Conservation (phyloP, 2,329 filamentous ascomycete species). For the Metarhizium rileyi region DNA sequence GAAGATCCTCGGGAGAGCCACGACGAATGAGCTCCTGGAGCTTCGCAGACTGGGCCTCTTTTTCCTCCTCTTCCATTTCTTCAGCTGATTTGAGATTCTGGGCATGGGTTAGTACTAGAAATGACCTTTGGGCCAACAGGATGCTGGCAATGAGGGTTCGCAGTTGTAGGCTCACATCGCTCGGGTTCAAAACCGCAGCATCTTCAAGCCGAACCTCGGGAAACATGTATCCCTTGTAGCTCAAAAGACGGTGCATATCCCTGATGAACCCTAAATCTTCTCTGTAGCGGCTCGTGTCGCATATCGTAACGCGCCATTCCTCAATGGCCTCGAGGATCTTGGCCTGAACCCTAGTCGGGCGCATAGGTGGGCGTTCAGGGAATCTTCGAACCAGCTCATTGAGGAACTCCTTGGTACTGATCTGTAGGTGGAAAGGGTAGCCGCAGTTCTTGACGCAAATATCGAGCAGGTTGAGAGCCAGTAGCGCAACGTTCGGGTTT, state of each 20-base stretch:
- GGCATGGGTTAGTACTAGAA: conserved; percentile 16
- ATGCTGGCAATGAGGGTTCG: neutral
- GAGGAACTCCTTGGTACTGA: conserved; percentile 96
- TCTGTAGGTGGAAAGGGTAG: conserved; percentile 97
- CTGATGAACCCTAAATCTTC: conserved; percentile 92
- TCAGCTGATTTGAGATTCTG: conserved; percentile 93
- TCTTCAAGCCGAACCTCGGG: conserved; percentile 88
- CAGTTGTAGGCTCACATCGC: conserved; percentile 62
- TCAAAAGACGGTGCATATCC: conserved; percentile 92
- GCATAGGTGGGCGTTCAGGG: conserved; percentile 82
- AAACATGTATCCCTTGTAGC: conserved; percentile 95
- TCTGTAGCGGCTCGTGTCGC: conserved; percentile 94
- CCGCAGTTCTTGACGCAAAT: conserved; percentile 99
- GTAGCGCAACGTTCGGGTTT: conserved; percentile 87
- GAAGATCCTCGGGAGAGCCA: conserved; percentile 83
- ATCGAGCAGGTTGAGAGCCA: conserved; percentile 86
- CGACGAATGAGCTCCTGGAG: conserved; percentile 91
- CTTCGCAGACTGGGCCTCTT: conserved; percentile 92
- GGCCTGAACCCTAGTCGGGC: conserved; percentile 76
- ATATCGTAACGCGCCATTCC: conserved; percentile 97
- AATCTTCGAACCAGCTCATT: conserved; percentile 96
- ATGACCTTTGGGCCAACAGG: neutral
- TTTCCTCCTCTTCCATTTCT: conserved; percentile 97
- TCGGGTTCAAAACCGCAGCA: conserved; percentile 91
- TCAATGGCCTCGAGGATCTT: conserved; percentile 94